phyloP scores from a whole-genome alignment of 495 filamentous ascomycete genomes.

The Podospora conica region DNA sequence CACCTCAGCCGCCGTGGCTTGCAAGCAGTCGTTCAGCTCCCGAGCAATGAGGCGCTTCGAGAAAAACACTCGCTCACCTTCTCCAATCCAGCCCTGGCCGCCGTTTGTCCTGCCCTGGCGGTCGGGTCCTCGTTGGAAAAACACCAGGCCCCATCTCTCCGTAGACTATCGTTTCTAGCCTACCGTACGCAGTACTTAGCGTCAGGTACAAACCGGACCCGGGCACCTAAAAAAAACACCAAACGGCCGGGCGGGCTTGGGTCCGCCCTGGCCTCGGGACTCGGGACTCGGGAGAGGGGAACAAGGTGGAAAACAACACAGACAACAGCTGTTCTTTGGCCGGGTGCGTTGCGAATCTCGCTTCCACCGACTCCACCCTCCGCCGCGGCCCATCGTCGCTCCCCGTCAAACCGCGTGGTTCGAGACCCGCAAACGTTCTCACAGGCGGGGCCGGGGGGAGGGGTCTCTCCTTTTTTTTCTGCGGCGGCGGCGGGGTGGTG shows the following conservation, averaged over 20 bases:
- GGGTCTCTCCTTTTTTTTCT: background rate
- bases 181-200: background rate
- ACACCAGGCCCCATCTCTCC: background rate
- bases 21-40: background rate
- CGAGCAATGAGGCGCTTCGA: background rate
- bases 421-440: background rate
- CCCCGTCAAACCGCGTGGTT: background rate
- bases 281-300: background rate
- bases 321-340: background rate
- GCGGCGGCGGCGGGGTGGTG: background rate
- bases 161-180: background rate
- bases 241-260: background rate
- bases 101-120: background rate
- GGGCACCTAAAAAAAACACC: background rate
- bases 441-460: background rate
- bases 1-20: background rate
- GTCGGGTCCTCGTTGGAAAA: background rate
- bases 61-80: too few species aligned
- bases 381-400: background rate
- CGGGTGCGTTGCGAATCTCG: background rate
- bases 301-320: background rate
- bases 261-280: background rate
- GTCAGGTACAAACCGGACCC: background rate
- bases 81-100: background rate
- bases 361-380: background rate